Conservation (phyloP, 169 alveolate species). For the Neospora caninum region DNA sequence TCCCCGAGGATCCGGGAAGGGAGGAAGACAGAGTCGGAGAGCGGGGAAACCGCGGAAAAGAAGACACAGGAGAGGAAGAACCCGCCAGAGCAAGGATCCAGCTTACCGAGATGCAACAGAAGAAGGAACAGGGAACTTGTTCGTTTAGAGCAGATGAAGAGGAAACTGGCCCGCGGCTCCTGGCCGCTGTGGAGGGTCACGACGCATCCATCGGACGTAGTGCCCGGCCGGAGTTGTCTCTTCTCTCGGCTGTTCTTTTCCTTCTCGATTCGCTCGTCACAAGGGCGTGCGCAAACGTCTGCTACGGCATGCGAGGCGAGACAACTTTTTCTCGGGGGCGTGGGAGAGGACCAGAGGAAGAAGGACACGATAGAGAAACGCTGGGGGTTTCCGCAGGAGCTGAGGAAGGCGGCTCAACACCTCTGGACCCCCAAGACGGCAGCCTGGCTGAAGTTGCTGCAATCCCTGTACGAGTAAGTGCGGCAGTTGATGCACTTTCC, state of each 20-base stretch:
- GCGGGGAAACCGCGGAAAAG: no score
- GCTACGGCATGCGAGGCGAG: background rate
- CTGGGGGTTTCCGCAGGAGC: background rate
- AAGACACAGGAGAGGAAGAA: no score
- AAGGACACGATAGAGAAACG: background rate
- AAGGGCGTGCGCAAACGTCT: background rate
- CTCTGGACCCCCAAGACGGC: background rate
- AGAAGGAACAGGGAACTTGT: no score
- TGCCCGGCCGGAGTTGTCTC: background rate
- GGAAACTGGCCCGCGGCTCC: no score
- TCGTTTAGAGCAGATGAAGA: no score
- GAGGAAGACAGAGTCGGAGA: no score
- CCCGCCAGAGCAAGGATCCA: no score
- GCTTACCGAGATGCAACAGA: no score
- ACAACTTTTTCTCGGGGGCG: background rate
- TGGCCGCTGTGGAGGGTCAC: no score
- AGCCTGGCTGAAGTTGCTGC: background rate
- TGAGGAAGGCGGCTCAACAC: background rate
- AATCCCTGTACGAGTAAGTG: background rate
- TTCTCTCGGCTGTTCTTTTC: background rate
- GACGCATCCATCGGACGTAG: no score
- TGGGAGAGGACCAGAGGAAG: background rate
- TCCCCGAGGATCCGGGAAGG: no score
- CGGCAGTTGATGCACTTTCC: no score
- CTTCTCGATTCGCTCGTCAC: background rate